Conservation (phyloP, 441 rosid species). For the Mallotus repandus region DNA sequence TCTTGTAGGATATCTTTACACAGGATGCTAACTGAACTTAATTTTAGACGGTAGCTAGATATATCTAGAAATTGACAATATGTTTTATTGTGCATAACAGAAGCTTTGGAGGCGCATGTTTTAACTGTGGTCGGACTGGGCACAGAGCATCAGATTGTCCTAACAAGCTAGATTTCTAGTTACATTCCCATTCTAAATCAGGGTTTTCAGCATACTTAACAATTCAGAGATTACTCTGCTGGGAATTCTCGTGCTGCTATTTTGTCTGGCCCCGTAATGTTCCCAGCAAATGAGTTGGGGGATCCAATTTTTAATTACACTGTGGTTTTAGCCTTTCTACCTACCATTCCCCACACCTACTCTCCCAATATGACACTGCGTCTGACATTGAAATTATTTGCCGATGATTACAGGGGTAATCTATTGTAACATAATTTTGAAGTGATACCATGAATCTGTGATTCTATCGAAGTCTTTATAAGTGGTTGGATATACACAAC, state of each 20-base stretch:
- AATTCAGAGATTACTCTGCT: not conserved
- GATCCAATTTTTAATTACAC: slow-evolving; percentile 12
- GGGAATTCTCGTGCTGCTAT: slow-evolving; percentile 15
- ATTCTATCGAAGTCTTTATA: not conserved
- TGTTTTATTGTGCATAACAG: slow-evolving; percentile 34
- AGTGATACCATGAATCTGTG: not conserved
- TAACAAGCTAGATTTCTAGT: slow-evolving; percentile 36
- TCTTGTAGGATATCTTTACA: not conserved
- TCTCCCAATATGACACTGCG: not conserved
- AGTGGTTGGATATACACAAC: not conserved
- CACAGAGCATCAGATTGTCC: slow-evolving; percentile 96
- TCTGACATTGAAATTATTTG: not conserved
- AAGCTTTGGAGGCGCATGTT: slow-evolving; percentile 83
- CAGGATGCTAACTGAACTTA: not conserved
- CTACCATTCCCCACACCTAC: not conserved
- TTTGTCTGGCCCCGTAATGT: slow-evolving; percentile 9
- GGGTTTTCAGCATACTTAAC: not conserved
- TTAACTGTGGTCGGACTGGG: slow-evolving; percentile 76
- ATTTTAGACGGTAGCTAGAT: not conserved
- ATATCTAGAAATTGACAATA: slow-evolving; percentile 10
- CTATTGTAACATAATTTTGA: slow-evolving; percentile 7
- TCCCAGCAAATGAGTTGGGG: slow-evolving; percentile 11
- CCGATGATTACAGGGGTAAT: not conserved
- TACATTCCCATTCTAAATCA: not conserved
- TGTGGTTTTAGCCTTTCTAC: too few relatives aligned